Conservation (phyloP, 352 stramenopile genomes). For the Pythium sp. region DNA sequence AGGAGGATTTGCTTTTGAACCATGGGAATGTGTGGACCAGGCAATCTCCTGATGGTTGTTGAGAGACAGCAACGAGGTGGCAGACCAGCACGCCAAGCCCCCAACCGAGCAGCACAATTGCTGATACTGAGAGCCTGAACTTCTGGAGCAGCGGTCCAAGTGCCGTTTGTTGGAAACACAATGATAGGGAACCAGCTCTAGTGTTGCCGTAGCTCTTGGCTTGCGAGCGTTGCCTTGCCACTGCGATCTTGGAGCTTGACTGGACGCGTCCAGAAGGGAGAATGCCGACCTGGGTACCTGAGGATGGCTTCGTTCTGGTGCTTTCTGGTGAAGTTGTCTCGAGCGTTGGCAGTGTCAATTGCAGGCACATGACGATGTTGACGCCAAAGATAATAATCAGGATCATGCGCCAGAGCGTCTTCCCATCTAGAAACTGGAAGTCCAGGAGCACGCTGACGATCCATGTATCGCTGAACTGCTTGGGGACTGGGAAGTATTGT, state of each 20-base stretch:
- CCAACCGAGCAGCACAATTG: neutral
- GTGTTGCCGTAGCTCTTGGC: neutral
- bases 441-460: conserved; percentile 11
- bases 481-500: neutral
- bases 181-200: neutral
- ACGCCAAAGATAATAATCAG: neutral
- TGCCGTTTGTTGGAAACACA: neutral
- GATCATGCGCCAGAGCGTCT: neutral
- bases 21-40: conserved; percentile 9
- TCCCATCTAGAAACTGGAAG: conserved; percentile 5
- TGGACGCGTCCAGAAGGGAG: neutral
- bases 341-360: neutral
- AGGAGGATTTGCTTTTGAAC: neutral
- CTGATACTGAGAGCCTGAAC: neutral
- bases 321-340: neutral
- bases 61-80: conserved; percentile 3
- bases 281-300: neutral
- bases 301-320: neutral
- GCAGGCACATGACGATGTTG: neutral
- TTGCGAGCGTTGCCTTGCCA: neutral
- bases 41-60: neutral
- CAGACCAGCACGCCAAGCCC: conserved; percentile 5
- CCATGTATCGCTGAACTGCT: conserved; percentile 9
- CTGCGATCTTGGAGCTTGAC: neutral
- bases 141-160: neutral